phyloP scores from a whole-genome alignment of 2,329 filamentous ascomycete species.

The Neofusicoccum kwambonambiense region DNA sequence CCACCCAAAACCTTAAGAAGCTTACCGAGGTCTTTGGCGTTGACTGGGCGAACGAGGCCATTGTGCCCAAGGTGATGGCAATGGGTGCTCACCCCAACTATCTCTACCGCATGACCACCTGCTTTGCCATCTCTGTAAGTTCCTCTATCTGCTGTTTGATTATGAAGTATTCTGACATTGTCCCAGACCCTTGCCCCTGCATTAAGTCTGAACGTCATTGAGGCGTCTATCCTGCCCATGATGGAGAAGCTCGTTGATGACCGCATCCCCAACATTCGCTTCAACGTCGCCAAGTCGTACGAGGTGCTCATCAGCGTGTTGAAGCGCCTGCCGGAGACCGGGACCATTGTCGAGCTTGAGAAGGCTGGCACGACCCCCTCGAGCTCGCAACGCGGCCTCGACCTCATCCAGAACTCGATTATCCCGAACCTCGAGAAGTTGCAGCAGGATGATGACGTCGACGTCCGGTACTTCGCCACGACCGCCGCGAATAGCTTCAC shows the following conservation, averaged over 20 bases:
- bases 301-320: slow-evolving; percentile 85
- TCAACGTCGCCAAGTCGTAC: slow-evolving; percentile 99
- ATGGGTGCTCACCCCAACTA: slow-evolving; percentile 99
- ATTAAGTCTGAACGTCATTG: slow-evolving; percentile 89
- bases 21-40: slow-evolving; percentile 98
- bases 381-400: slow-evolving; percentile 69
- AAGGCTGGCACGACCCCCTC: slow-evolving; percentile 64
- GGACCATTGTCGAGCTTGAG: slow-evolving; percentile 81
- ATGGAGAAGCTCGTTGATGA: slow-evolving; percentile 90
- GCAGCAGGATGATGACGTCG: slow-evolving; percentile 95
- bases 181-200: slow-evolving; percentile 85
- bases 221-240: slow-evolving; percentile 91
- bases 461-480: slow-evolving; percentile 96
- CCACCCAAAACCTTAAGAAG: slow-evolving; percentile 97
- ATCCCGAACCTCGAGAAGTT: slow-evolving; percentile 90
- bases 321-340: slow-evolving; percentile 83
- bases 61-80: slow-evolving; percentile 96
- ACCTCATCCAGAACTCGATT: slow-evolving; percentile 82
- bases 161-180: slow-evolving; percentile 20
- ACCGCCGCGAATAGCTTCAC: slow-evolving; percentile 66
- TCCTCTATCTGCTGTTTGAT: background rate
- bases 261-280: slow-evolving; percentile 97
- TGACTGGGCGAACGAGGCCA: slow-evolving; percentile 94
- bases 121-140: slow-evolving; percentile 95
- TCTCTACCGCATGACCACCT: slow-evolving; percentile 99